These are phyloP conservation scores for Phytophthora podocarpi DNA, from an alignment of 352 stramenopile species.

Conservation along the genomic window DNA sequence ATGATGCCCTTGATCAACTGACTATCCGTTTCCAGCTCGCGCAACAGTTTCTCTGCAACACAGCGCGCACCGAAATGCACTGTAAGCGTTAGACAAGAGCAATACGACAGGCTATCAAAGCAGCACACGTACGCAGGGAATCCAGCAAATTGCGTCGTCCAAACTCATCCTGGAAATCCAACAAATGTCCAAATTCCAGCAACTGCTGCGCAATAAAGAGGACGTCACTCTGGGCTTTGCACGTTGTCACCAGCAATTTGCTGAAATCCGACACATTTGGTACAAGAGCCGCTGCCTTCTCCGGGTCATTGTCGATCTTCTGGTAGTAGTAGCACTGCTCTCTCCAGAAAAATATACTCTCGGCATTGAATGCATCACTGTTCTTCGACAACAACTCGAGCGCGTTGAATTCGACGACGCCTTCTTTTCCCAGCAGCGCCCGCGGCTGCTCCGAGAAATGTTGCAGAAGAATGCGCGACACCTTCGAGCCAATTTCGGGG, in stretches of 20 bases:
- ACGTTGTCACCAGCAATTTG: conserved; percentile 62
- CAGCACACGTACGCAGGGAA: conserved; percentile 50
- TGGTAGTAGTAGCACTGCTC: conserved; percentile 82
- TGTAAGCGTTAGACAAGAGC: not conserved
- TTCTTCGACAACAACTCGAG: conserved; percentile 49
- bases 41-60: conserved; percentile 57
- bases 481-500: conserved; percentile 49
- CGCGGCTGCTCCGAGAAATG: conserved; percentile 47
- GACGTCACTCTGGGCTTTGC: conserved; percentile 49
- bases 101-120: not conserved
- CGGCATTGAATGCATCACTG: conserved; percentile 46
- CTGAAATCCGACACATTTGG: conserved; percentile 76
- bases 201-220: conserved; percentile 77
- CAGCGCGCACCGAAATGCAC: conserved; percentile 1
- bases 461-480: conserved; percentile 55
- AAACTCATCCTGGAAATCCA: conserved; percentile 86
- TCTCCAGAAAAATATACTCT: conserved; percentile 81
- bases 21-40: conserved; percentile 59
- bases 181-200: conserved; percentile 57
- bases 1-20: conserved; percentile 71
- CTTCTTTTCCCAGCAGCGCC: conserved; percentile 33
- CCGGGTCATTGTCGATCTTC: conserved; percentile 58
- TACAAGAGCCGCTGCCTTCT: conserved; percentile 55
- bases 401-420: conserved; percentile 45
- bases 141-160: conserved; percentile 74